phyloP scores from a whole-genome alignment of 2,329 filamentous ascomycete species.

The Monosporascus cannonballus region DNA sequence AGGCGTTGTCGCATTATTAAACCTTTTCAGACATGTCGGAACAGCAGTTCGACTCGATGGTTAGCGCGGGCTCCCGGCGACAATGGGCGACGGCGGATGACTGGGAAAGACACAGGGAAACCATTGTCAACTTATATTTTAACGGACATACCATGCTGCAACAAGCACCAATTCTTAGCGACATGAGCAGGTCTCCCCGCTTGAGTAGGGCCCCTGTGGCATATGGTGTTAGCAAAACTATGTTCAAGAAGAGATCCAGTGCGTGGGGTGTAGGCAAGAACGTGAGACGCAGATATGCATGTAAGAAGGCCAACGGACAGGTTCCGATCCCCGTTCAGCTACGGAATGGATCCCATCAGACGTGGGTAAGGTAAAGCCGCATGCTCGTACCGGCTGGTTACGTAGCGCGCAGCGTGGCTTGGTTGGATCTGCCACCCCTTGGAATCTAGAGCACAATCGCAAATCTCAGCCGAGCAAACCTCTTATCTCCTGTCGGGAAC shows the following conservation, averaged over 20 bases:
- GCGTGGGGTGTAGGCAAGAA: not conserved
- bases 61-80: not conserved
- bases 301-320: not conserved
- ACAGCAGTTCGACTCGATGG: not conserved
- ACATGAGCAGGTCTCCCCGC: not conserved
- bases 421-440: too few species aligned
- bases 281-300: not conserved
- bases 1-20: too few species aligned
- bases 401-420: not conserved
- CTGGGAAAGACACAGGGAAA: not conserved
- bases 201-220: not conserved
- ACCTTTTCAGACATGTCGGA: too few species aligned
- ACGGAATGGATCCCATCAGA: not conserved
- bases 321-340: not conserved
- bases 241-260: not conserved
- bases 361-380: not conserved
- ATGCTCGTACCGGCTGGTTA: not conserved
- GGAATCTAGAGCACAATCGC: not conserved
- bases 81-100: not conserved
- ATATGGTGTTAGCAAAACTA: not conserved
- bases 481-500: not conserved
- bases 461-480: not conserved
- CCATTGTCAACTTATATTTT: not conserved
- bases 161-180: not conserved
- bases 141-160: not conserved